Base-by-base conservation (phyloP, 148 eudicot genomes). In the Bassia scoparia region DNA sequence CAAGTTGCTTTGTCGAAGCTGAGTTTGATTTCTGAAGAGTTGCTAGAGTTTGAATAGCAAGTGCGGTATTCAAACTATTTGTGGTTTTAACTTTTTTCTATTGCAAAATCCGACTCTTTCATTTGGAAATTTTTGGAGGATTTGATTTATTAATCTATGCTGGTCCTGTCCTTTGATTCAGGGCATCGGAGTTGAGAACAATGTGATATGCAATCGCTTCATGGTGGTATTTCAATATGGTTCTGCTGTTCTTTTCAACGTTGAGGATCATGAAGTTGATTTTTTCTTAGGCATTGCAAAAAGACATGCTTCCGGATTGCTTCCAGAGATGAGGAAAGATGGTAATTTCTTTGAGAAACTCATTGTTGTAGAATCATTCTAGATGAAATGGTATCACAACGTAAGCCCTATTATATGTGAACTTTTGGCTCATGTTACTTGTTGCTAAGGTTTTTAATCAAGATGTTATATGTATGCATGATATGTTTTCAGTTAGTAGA, bases 211-310 rank as follows among this genome's bases (percentile, higher is more conserved):
- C 77, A 69, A 76, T 67, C 84, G 85, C 18, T 89, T 88, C 84
- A 89, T 94, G 97, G 89, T 94, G 60, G 93, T 94, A 23, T 94
- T 83, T 76, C 97, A 94, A 64, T 94, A 94, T 79, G 98, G 98
- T 67, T 89, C 98, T 37, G 87, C 93, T 58, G 86, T 94, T 54
- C 81, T 94, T 53, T 91, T 94, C 83, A 94, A 94, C 49, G 81
- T 91, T 55, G 89, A 86, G 68, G 97, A 94, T 76, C 81, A 86
- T 86, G 97, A 94, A 84, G 89, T 83, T 78, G 97, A 94, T 68
- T 76, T 80, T 67, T 89, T 85, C 71, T 80, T 94, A 74, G 80
- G 84, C 74, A 80, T 88, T 78, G 89, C 89, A 50, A 82, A 86
- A 80, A 81, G 88, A 73, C 96, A 94, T 88, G 86, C 95, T 80